Base-by-base conservation (phyloP, 257 asterid species). In the Galeopsis tetrahit region DNA sequence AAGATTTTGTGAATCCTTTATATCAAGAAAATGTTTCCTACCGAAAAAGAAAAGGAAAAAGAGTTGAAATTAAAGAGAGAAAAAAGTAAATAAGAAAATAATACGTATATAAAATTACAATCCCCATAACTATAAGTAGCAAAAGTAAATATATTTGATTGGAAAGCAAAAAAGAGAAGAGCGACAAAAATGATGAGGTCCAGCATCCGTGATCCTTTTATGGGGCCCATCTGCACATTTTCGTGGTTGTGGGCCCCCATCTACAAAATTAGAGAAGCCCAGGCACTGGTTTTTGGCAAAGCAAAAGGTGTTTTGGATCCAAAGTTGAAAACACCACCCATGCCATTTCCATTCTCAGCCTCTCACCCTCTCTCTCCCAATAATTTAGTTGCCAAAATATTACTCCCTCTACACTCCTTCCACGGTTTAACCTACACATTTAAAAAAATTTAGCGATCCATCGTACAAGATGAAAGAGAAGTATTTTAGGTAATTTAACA, bases 181-280 rank as follows among this genome's bases (percentile, higher is more conserved):
- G 42, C 67, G 85, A 84, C 89, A 91, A 4, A 64, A 32, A 86
- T 89, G 90, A 89, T 89, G 93, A 89, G 75, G 52, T 77, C 80
- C 89, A 82, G 78, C 91, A 71, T 43, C 65, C 57, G 28, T 63
- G 75, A 85, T 67, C 56, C 77, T 66, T 38, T 39, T 6, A 6
- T 70, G 90, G 85, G 76, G 73, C 71, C 81, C 85, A 84, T 77
- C 0, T 39, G 64, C 76, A 75, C 82, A 82, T 74, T 79, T 77
- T 63, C 60, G 32, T 57, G 81, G 57, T 65, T 13, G 74, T 66
- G 83, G 88, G 79, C 76, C 68, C 89, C 93, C 82, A 1, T 46
- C 80, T 76, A 49, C 40, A 69, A 49, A 73, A 32, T 71, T 77
- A 77, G 70, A 34, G 73, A 53, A 75, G 81, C 28, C 28, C 28